phyloP scores from a whole-genome alignment of 306 rosid species.

The Dicorynia guianensis region DNA sequence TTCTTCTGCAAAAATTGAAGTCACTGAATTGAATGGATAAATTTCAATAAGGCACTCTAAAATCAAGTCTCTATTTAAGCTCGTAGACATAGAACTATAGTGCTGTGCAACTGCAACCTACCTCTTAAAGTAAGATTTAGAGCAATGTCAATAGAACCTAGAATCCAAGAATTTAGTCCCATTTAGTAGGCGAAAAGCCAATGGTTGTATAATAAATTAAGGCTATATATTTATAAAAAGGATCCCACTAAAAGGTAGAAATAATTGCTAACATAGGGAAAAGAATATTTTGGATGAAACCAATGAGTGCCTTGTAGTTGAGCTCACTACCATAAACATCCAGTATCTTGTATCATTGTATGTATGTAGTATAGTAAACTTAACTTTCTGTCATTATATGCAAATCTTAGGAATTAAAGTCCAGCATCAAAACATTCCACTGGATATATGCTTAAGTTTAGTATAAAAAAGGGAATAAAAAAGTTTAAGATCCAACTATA shows the following conservation, averaged over 20 bases:
- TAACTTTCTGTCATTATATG: constrained; percentile 11
- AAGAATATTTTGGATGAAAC: neutral
- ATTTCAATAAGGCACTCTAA: constrained; percentile 19
- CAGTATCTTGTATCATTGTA: neutral
- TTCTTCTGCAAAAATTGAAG: constrained; percentile 8
- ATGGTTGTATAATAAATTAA: neutral
- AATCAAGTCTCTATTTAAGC: neutral
- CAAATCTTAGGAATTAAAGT: neutral
- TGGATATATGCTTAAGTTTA: neutral
- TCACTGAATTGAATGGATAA: constrained; percentile 22
- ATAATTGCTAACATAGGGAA: neutral
- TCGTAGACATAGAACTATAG: neutral
- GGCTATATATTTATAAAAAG: neutral
- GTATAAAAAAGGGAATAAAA: neutral
- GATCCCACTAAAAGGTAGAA: constrained; percentile 24
- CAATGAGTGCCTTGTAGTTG: neutral
- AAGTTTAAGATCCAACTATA: neutral
- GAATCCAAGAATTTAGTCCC: constrained; percentile 34
- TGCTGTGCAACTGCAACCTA: constrained; percentile 14
- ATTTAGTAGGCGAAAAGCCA: constrained; percentile 10
- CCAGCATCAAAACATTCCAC: neutral
- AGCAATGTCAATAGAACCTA: constrained; percentile 17
- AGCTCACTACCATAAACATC: constrained; percentile 10
- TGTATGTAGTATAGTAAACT: neutral
- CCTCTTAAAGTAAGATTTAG: constrained; percentile 19